A percentile compares a stretch with the other conserved stretches of the same genome.
Evolutionary conservation across 2,329 filamentous ascomycete species (phyloP).

Genomic region (Fusarium sp.): DNA sequence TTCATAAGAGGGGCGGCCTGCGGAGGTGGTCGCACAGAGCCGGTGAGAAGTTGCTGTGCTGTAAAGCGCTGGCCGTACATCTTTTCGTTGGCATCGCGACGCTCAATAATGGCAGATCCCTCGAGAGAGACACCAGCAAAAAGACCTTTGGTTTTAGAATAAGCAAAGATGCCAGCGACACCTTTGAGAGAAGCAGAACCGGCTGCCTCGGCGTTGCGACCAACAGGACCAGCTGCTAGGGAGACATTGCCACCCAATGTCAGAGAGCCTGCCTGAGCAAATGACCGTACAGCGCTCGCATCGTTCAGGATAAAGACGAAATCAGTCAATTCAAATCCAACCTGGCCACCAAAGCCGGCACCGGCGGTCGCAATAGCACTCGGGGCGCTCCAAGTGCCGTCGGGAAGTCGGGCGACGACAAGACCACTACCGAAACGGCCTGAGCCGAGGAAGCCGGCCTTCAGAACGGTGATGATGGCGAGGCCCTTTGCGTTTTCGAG

Average conservation of each 20-base stretch:
- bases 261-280: slow-evolving; percentile 90
- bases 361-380: slow-evolving; percentile 85
- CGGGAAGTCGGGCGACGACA: slow-evolving; percentile 81
- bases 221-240: slow-evolving; percentile 92
- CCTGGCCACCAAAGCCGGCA: slow-evolving; percentile 86
- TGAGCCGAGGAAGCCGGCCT: slow-evolving; percentile 87
- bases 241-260: slow-evolving; percentile 97
- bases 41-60: slow-evolving; percentile 84
- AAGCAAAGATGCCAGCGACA: slow-evolving; percentile 93
- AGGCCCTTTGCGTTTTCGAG: slow-evolving; percentile 93
- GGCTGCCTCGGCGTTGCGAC: slow-evolving; percentile 94
- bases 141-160: slow-evolving; percentile 97
- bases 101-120: slow-evolving; percentile 91
- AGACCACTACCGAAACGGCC: slow-evolving; percentile 85
- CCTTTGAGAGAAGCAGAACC: slow-evolving; percentile 91
- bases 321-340: slow-evolving; percentile 88
- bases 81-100: slow-evolving; percentile 96
- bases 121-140: slow-evolving; percentile 97
- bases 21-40: slow-evolving; percentile 80
- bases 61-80: slow-evolving; percentile 88
- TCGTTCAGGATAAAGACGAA: slow-evolving; percentile 99
- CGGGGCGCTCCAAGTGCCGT: slow-evolving; percentile 85
- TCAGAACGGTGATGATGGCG: slow-evolving; percentile 87
- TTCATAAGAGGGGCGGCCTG: slow-evolving; percentile 87
- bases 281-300: slow-evolving; percentile 86